A percentile compares a stretch with the other conserved stretches of the same genome.
Conservation (phyloP, 495 filamentous ascomycete genomes). For the Neurospora sp. region DNA sequence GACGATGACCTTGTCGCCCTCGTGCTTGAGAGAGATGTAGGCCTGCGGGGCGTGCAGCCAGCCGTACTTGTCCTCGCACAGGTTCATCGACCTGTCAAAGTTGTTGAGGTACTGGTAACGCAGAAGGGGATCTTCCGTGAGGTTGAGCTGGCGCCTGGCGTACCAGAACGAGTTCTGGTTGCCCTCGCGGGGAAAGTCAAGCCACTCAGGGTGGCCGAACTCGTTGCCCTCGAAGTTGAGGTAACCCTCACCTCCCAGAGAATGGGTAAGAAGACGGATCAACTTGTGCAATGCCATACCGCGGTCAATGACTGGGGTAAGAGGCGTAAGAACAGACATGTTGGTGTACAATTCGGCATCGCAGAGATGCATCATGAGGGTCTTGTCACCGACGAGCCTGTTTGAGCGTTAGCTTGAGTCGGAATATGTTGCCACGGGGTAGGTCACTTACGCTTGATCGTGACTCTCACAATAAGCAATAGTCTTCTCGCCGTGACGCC, state of each 20-base stretch:
- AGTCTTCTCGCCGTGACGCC: constrained; percentile 93
- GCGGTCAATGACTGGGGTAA: constrained; percentile 84
- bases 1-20: constrained; percentile 87
- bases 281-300: constrained; percentile 93
- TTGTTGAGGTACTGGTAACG: constrained; percentile 90
- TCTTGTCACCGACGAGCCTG: constrained; percentile 93
- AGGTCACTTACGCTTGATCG: constrained; percentile 80
- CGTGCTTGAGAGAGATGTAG: constrained; percentile 88
- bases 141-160: constrained; percentile 87
- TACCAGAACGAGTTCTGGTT: constrained; percentile 98
- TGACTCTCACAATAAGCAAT: constrained; percentile 97
- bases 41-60: constrained; percentile 86
- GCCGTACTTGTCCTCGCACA: constrained; percentile 75
- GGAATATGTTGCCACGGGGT: neutral
- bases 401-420: constrained; percentile 20
- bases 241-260: constrained; percentile 91
- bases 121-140: constrained; percentile 75
- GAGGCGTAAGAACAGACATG: constrained; percentile 77
- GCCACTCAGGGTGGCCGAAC: constrained; percentile 98
- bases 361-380: constrained; percentile 94
- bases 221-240: constrained; percentile 99
- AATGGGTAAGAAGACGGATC: constrained; percentile 89
- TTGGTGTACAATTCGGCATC: constrained; percentile 96
- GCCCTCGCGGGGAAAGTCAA: constrained; percentile 91
- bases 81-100: constrained; percentile 89